Conservation (phyloP, 73 alveolate genomes). For the Paramecium sexaurelia region DNA sequence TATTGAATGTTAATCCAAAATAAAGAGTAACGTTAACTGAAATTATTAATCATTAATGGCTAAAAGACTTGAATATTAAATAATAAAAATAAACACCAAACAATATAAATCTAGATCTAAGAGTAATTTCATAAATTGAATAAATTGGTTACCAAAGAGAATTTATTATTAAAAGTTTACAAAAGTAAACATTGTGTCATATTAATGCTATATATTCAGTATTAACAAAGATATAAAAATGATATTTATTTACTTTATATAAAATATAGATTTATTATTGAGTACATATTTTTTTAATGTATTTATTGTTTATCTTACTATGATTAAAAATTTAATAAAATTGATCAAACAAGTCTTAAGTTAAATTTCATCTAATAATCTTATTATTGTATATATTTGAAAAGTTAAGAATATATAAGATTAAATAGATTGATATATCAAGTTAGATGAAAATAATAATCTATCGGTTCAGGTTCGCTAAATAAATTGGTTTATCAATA, state of each 20-base stretch:
- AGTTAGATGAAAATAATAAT: too few relatives aligned
- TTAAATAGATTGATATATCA: too few relatives aligned
- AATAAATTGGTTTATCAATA: too few relatives aligned
- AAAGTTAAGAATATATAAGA: too few relatives aligned
- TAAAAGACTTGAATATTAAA: not conserved
- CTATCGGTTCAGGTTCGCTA: too few relatives aligned
- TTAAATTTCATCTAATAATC: too few relatives aligned
- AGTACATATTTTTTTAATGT: too few relatives aligned
- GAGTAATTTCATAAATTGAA: conserved; percentile 37
- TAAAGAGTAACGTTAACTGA: conserved; percentile 61
- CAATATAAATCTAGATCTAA: not conserved
- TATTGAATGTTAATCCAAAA: conserved; percentile 65
- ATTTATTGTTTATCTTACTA: too few relatives aligned
- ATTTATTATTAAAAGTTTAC: conserved; percentile 30
- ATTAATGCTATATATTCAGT: conserved; percentile 53
- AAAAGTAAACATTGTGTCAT: conserved; percentile 46
- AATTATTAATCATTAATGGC: conserved; percentile 68
- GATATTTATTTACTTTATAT: not conserved
- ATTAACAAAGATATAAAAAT: not conserved
- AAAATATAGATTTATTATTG: not conserved
- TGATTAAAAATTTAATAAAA: too few relatives aligned
- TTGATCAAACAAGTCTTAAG: too few relatives aligned
- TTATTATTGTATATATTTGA: too few relatives aligned
- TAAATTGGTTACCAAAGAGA: conserved; percentile 58
- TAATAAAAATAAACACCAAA: not conserved